These are phyloP conservation scores for Anthracocystis walkeri DNA, from an alignment of 1,284 basidiomycete species.

Conservation along the genomic window DNA sequence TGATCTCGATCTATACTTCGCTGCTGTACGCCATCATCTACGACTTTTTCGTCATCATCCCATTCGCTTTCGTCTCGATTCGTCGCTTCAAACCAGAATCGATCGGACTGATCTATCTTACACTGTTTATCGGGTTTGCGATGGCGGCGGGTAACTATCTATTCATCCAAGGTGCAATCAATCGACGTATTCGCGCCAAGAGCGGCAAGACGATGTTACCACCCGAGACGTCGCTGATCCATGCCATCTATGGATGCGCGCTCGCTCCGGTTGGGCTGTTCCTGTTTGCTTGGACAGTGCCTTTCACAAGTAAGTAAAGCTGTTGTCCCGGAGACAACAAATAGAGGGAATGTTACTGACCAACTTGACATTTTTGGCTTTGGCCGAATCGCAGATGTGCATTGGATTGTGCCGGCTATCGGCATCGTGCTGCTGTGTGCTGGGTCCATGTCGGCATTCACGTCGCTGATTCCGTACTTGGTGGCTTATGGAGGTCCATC, in stretches of 20 bases:
- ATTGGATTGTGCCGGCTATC: slow-evolving; percentile 44
- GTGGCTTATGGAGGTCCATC: slow-evolving; percentile 41
- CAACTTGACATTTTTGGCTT: neutral
- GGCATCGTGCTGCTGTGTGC: slow-evolving; percentile 39
- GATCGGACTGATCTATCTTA: slow-evolving; percentile 42
- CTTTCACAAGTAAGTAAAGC: slow-evolving; percentile 23
- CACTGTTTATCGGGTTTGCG: slow-evolving; percentile 43
- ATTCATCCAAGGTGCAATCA: slow-evolving; percentile 33
- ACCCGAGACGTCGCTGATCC: slow-evolving; percentile 37
- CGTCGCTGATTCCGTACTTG: slow-evolving; percentile 43
- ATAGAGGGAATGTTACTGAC: no score
- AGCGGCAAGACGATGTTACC: slow-evolving; percentile 25
- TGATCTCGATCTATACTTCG: slow-evolving; percentile 45
- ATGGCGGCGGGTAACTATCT: slow-evolving; percentile 27
- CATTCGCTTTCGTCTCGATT: slow-evolving; percentile 41
- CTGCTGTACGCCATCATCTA: slow-evolving; percentile 53
- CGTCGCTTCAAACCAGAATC: slow-evolving; percentile 39
- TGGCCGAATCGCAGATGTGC: slow-evolving; percentile 13
- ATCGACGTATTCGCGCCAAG: slow-evolving; percentile 27
- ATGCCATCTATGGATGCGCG: slow-evolving; percentile 39
- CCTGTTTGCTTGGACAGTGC: slow-evolving; percentile 40
- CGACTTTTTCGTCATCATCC: slow-evolving; percentile 50
- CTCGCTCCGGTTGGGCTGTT: slow-evolving; percentile 36
- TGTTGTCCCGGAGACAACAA: neutral
- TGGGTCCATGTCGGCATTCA: slow-evolving; percentile 44